Evolutionary conservation across 331 rosid species (phyloP), one percentile per base, ranked within the genome.

Genomic region (Quercus tomentella): DNA sequence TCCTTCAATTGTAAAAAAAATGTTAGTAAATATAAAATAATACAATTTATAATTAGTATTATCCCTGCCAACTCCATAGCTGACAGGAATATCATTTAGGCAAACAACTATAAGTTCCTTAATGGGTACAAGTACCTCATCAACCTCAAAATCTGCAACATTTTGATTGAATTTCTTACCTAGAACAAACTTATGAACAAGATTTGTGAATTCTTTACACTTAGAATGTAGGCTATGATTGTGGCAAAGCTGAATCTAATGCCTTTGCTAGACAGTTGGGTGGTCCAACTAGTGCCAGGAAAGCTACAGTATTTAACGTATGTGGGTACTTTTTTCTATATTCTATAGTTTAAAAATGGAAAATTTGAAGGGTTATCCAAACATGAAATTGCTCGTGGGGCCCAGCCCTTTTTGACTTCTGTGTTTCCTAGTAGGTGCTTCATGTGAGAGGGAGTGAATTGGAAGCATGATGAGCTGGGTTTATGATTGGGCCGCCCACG

Each of bases 401-500:
- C 79, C 72, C 65, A 6, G 7, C 4, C 7, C 54, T 75, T 72
- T 72, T 11, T 72, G 80, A 77, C 80, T 51, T 16, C 9, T 68
- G 80, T 73, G 25, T 16, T 31, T 79, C 58, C 67, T 33, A 26
- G 57, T 33, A 16, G 58, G 3, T 16, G 66, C 66, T 18, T 17
- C 20, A 7, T 22, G n/a, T 41, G n/a, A 33, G 7, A 74, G 49
- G 30, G 15, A 31, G 41, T 11, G 43, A 49, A 12, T 7, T 15
- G 77, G 21, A 78, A 52, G 67, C 57, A 72, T 43, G 76, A 22
- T 62, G 76, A 22, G 52, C 3, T 52, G 58, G 33, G n/a, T 35
- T 41, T 78, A 71, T 45, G 2, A 63, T 79, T 52, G 49, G 65
- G 83, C 79, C 79, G 79, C 83, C 83, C 83, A 80, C 56, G 74